Base-by-base conservation (phyloP, 2,329 filamentous ascomycete genomes). In the Ambrosiella xylebori region DNA sequence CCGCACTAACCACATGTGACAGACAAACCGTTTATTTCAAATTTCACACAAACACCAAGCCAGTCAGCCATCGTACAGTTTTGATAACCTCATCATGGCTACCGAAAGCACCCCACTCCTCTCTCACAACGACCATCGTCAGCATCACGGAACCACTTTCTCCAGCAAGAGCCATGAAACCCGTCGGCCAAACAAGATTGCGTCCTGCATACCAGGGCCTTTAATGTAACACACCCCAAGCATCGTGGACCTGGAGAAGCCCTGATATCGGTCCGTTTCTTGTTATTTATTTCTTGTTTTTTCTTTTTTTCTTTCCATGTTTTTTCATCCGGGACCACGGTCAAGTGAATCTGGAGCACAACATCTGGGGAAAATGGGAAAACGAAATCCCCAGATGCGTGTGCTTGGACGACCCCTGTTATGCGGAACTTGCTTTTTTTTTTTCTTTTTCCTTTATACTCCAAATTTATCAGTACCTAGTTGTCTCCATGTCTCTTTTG, bases 161-260 rank as follows among this genome's bases (percentile, higher is more conserved):
- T 11, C 40, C 40, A 49, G 8, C 45, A 49, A 19, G 12, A 19
- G 35, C 47, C 47, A 51, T 19, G 17, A 49, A 15, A 19, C 19
- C 41, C 57, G 27, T 37, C 57, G 51, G 51, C 40, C 27, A 36
- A 39, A 49, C 51, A 58, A 54, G 36, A 54, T 49, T 49, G 39
- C 51, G 5, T 53, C 27, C 27, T 52, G 50, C 57, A 54, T 54
- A 36, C 50, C 51, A 50, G 57, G 57, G 40, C 51, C 27, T 39
- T 38, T 37, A 54, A 58, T 58, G 57, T 58, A 58, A 58, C 57
- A 5, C 57, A 35, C 47, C 47, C 27, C 47, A 51, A 51, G 27
- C 47, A 51, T 36, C 36, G 13, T 27, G 7, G 12, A 19, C 38
- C 47, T 57, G 45, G 37, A 57, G 37, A 57, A 57, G 27, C 49